Conservation (phyloP, 495 filamentous ascomycete genomes). For the Tirmania nivea region DNA sequence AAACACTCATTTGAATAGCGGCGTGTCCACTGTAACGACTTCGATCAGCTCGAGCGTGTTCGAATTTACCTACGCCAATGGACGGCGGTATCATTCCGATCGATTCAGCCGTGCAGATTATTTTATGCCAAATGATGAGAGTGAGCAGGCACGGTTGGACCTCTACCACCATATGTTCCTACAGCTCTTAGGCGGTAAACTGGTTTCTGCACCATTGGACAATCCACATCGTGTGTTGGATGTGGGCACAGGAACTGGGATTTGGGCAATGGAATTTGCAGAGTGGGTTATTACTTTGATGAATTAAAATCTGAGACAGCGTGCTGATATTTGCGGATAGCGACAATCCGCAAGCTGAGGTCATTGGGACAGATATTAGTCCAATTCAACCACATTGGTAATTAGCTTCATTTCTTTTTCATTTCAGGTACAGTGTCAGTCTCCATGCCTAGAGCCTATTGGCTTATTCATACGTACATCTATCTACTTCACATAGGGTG, state of each 20-base stretch:
- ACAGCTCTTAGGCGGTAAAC: conserved; percentile 17
- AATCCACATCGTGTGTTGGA: background rate
- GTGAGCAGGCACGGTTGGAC: conserved; percentile 22
- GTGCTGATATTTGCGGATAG: conserved; percentile 3
- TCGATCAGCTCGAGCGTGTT: background rate
- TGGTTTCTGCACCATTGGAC: conserved; percentile 1
- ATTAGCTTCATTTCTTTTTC: no score
- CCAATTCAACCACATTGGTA: conserved; percentile 36
- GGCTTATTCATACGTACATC: no score
- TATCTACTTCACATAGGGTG: conserved; percentile 1
- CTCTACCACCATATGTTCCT: conserved; percentile 23
- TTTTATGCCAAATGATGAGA: conserved; percentile 32
- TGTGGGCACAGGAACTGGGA: background rate
- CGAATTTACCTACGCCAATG: background rate
- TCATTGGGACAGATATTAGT: conserved; percentile 42
- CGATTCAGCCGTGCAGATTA: conserved; percentile 25
- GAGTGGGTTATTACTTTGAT: background rate
- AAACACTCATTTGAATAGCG: no score
- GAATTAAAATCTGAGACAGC: conserved; percentile 20
- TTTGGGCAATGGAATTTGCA: background rate
- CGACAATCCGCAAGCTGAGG: conserved; percentile 31
- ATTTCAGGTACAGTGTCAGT: no score
- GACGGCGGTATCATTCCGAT: background rate
- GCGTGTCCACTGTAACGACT: background rate
- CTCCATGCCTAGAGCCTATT: no score